Evolutionary conservation across 2,329 filamentous ascomycete genomes (phyloP).

Genomic region (Nemania serpens): DNA sequence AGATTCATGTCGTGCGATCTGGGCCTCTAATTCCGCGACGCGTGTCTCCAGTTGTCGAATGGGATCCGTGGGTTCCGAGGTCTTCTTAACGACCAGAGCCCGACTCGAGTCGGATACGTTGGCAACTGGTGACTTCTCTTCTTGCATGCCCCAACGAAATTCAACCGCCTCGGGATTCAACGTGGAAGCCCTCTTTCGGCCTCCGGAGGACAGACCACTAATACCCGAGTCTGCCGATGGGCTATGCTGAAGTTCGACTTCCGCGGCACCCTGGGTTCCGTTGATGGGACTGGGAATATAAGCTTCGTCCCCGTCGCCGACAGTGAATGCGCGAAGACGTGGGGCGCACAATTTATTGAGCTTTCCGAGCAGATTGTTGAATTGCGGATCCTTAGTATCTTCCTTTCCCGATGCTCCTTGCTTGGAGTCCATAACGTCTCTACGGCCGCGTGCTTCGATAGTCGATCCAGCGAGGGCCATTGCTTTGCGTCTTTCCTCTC

Average conservation of each 20-base stretch:
- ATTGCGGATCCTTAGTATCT: slow-evolving; percentile 15
- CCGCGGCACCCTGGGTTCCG: neutral
- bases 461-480: slow-evolving; percentile 12
- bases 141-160: slow-evolving; percentile 24
- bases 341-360: slow-evolving; percentile 31
- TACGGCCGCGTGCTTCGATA: neutral
- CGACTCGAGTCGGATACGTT: neutral
- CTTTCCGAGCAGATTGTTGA: slow-evolving; percentile 31
- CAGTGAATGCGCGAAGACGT: slow-evolving; percentile 21
- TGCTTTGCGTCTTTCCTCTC: slow-evolving; percentile 17
- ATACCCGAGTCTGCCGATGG: slow-evolving; percentile 28
- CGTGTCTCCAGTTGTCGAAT: slow-evolving; percentile 22
- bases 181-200: slow-evolving; percentile 18
- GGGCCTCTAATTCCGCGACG: slow-evolving; percentile 26
- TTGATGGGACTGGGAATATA: neutral
- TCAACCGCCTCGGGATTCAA: slow-evolving; percentile 38
- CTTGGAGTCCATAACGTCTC: neutral
- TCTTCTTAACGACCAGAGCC: neutral
- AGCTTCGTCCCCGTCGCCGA: slow-evolving; percentile 11
- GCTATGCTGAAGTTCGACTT: slow-evolving; percentile 1
- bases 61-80: slow-evolving; percentile 4
- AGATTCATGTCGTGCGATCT: slow-evolving; percentile 13
- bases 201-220: slow-evolving; percentile 21
- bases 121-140: slow-evolving; percentile 6
- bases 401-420: neutral